phyloP scores from a whole-genome alignment of 768 basidiomycete species.

The Lactifluus subvellereus region DNA sequence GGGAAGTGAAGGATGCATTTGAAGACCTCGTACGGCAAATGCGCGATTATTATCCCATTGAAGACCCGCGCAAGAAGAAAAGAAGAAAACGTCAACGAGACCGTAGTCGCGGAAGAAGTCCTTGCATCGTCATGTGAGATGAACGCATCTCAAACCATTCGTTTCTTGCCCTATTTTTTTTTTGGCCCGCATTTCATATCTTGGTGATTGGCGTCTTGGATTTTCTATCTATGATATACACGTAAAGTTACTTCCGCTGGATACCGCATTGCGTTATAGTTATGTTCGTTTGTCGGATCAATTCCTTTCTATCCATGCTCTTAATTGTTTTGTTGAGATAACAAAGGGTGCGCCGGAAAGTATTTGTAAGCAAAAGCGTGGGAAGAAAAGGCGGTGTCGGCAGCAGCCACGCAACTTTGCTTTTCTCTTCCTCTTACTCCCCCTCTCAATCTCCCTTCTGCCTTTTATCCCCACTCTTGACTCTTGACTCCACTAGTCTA shows the following conservation, averaged over 20 bases:
- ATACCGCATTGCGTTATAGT: constrained; percentile 15
- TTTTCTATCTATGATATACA: constrained; percentile 9
- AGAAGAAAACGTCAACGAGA: constrained; percentile 31
- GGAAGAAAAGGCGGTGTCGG: constrained; percentile 11
- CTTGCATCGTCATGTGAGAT: constrained; percentile 38
- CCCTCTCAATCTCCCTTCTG: constrained; percentile 21
- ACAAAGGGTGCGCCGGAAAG: background rate
- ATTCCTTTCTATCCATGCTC: background rate
- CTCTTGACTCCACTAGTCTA: background rate
- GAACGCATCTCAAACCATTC: background rate
- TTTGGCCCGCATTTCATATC: constrained; percentile 5
- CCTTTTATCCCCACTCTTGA: constrained; percentile 3
- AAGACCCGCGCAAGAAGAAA: constrained; percentile 30
- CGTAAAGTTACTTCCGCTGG: background rate
- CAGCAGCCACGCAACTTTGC: background rate
- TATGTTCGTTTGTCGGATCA: constrained; percentile 2
- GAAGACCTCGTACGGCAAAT: constrained; percentile 72
- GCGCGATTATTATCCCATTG: constrained; percentile 56
- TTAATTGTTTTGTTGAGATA: too few species aligned
- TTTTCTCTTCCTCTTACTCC: constrained; percentile 20
- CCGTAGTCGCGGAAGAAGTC: constrained; percentile 21
- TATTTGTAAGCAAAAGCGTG: constrained; percentile 15
- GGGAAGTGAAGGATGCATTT: constrained; percentile 76
- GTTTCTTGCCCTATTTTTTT: constrained; percentile 3
- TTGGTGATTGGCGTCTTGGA: constrained; percentile 2